phyloP scores from a whole-genome alignment of 495 filamentous ascomycete species.

The Stereocaulon alpinum region DNA sequence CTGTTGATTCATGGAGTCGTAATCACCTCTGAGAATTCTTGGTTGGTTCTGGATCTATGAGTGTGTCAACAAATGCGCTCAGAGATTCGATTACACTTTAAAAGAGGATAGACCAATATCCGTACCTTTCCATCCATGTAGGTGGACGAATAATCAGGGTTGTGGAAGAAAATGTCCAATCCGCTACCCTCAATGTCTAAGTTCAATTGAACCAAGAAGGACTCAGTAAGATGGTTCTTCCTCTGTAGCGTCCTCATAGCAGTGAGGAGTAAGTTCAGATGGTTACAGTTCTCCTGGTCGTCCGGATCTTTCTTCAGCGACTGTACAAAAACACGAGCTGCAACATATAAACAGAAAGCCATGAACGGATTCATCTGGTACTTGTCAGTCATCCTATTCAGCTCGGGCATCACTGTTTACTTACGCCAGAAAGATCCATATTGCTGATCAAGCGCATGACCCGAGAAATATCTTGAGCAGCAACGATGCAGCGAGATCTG shows the following conservation, averaged over 20 bases:
- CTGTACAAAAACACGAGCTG: conserved; percentile 89
- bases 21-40: neutral
- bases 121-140: conserved; percentile 12
- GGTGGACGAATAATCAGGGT: conserved; percentile 15
- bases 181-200: conserved; percentile 71
- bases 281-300: conserved; percentile 70
- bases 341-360: conserved; percentile 90
- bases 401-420: conserved; percentile 24
- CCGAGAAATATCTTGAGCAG: conserved; percentile 87
- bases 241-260: conserved; percentile 83
- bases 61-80: neutral
- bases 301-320: conserved; percentile 82
- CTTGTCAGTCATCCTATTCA: conserved; percentile 20
- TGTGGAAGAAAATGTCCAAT: conserved; percentile 23
- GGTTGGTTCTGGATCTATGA: neutral
- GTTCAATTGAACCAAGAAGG: conserved; percentile 88
- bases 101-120: neutral
- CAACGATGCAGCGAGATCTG: conserved; percentile 84
- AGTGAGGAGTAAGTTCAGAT: conserved; percentile 76
- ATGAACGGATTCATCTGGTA: conserved; percentile 89
- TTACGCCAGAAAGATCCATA: conserved; percentile 71
- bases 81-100: neutral
- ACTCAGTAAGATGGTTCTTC: conserved; percentile 87
- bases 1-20: neutral
- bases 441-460: conserved; percentile 95